A percentile compares a stretch with the other conserved stretches of the same genome.
Evolutionary conservation across 2,329 filamentous ascomycete genomes (phyloP).

Genomic region (Blastomyces percursus): DNA sequence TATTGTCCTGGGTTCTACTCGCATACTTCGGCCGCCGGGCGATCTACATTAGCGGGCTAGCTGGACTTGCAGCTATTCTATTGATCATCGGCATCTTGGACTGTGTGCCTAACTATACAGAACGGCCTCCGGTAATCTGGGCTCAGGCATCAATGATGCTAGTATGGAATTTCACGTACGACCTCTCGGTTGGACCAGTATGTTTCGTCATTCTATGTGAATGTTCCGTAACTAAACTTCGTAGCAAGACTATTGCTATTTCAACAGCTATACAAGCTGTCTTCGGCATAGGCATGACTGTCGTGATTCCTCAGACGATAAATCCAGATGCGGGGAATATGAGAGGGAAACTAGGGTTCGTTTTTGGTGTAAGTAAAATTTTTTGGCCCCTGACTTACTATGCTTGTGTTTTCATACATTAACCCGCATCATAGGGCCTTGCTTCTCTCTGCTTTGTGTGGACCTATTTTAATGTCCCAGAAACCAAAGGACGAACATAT

Average conservation of each 20-base stretch:
- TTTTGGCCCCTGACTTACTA: background rate
- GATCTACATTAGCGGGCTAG: constrained; percentile 25
- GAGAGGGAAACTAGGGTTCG: constrained; percentile 27
- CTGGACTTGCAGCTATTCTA: constrained; percentile 22
- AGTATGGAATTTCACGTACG: constrained; percentile 32
- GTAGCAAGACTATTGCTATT: constrained; percentile 37
- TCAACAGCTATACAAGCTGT: constrained; percentile 31
- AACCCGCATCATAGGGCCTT: constrained; percentile 7
- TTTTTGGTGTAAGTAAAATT: constrained; percentile 22
- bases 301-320: constrained; percentile 33
- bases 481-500: constrained; percentile 16
- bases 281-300: constrained; percentile 31
- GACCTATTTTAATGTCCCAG: constrained; percentile 18
- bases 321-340: constrained; percentile 28
- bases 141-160: constrained; percentile 28
- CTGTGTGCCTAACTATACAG: constrained; percentile 24
- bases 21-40: constrained; percentile 25
- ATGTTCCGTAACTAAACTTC: constrained; percentile 33
- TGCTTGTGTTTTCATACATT: background rate
- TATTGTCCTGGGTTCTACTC: constrained; percentile 27
- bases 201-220: constrained; percentile 40
- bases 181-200: constrained; percentile 32
- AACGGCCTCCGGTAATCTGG: constrained; percentile 18
- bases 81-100: constrained; percentile 35
- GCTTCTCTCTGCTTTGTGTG: constrained; percentile 14